Base-by-base conservation (phyloP, 2,329 filamentous ascomycete genomes). In the Cladophialophora yegresii region DNA sequence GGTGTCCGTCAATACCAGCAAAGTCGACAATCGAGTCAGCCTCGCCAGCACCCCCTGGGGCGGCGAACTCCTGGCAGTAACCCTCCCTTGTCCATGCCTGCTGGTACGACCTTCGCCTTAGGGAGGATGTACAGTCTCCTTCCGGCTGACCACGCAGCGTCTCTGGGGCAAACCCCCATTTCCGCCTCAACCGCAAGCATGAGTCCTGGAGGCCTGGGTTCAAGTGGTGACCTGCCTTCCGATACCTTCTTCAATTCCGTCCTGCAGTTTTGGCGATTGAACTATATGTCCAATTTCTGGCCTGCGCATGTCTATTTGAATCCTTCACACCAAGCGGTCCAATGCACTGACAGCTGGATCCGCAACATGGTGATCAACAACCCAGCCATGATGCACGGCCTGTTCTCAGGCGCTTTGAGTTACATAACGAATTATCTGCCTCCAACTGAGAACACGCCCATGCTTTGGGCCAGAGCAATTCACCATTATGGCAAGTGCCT, bases 271-370 rank as follows among this genome's bases (percentile, higher is more conserved):
- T 65, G 63, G 63, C 63, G 63, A 16, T 22, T 61, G 16, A 32
- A 22, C 20, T 65, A 61, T 54, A 65, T 65, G 63, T 53, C 63
- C 28, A 65, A 65, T 33, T 65, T 65, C 40, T 65, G 63, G 63
- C 63, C 63, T 20, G 53, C 63, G 9, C 33, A 40, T 10, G 53
- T 65, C 33, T 61, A 61, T 28, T n/a, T 54, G 30, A 36, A 62
- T 16, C 45, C 58, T 33, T 51, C 51, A 5, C 63, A 65, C 49
- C 20, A 49, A 26, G 58, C 59, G 8, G 43, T 54, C 45, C 58
- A 51, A n/a, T 40, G 36, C 36, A 57, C 54, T 10, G 63, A 65
- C 22, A 53, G 47, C 33, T 65, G 63, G 63, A 51, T 62, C 22
- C 58, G 58, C 26, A 47, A n/a, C 26, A 54, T 54, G 32, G 63